Conservation (phyloP, 805 yeast species). For the Naumovozyma castellii region DNA sequence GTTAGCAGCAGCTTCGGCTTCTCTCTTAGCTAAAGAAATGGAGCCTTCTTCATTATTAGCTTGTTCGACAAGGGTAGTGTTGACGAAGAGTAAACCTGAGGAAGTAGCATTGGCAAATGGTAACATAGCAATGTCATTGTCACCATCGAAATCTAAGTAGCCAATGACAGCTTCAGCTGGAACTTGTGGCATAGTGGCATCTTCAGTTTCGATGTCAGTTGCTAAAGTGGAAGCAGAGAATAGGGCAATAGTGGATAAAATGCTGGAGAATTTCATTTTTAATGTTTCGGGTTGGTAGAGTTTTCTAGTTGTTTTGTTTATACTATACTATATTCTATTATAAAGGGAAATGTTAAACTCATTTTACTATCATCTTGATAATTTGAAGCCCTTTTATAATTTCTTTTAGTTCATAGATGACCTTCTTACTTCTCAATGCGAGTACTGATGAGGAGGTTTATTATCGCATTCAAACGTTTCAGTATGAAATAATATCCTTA, state of each 20-base stretch:
- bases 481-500: too few species aligned
- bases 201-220: constrained; percentile 17
- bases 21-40: constrained; percentile 18
- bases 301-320: not conserved
- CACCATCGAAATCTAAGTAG: constrained; percentile 23
- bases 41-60: constrained; percentile 12
- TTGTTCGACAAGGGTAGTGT: constrained; percentile 22
- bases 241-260: constrained; percentile 9
- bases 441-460: too few species aligned
- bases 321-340: too few species aligned
- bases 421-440: too few species aligned
- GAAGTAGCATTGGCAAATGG: constrained; percentile 24
- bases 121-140: constrained; percentile 20
- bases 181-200: constrained; percentile 7
- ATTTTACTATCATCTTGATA: too few species aligned
- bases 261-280: constrained; percentile 14
- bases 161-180: constrained; percentile 28
- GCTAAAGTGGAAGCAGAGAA: constrained; percentile 11
- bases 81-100: constrained; percentile 25
- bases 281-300: not conserved
- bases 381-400: too few species aligned
- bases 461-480: too few species aligned
- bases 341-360: too few species aligned
- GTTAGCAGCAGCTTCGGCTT: constrained; percentile 19
- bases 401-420: too few species aligned